These are phyloP conservation scores for Saturnispora sanitii DNA, from an alignment of 805 yeast species.

Conservation along the genomic window DNA sequence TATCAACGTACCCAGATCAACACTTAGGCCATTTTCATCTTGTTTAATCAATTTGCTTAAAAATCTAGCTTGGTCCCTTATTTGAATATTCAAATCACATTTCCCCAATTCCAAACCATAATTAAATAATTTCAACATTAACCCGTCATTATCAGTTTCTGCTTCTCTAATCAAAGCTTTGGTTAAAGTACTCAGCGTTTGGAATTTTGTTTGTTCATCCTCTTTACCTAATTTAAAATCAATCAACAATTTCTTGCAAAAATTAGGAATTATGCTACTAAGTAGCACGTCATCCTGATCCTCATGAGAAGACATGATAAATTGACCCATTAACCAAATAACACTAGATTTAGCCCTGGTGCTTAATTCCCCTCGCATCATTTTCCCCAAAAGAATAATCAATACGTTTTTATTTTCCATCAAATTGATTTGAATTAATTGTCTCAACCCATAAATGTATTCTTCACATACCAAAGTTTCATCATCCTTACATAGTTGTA, in stretches of 20 bases:
- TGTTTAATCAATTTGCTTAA: slow-evolving; percentile 47
- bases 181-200: slow-evolving; percentile 62
- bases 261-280: no score
- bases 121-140: slow-evolving; percentile 42
- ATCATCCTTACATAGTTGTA: slow-evolving; percentile 16
- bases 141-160: slow-evolving; percentile 24
- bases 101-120: slow-evolving; percentile 54
- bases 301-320: slow-evolving; percentile 27
- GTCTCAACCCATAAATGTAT: slow-evolving; percentile 61
- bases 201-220: slow-evolving; percentile 48
- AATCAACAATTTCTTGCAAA: no score
- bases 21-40: no score
- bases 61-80: slow-evolving; percentile 78
- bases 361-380: slow-evolving; percentile 16
- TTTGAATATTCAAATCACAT: slow-evolving; percentile 66
- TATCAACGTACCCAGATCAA: no score
- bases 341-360: slow-evolving; percentile 64
- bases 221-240: slow-evolving; percentile 36
- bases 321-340: slow-evolving; percentile 88
- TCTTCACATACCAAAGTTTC: slow-evolving; percentile 45
- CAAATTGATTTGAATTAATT: slow-evolving; percentile 56
- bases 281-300: slow-evolving; percentile 1
- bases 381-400: slow-evolving; percentile 33
- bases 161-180: slow-evolving; percentile 55
- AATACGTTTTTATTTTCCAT: slow-evolving; percentile 44